Conservation (phyloP, 176 grass and related monocot species). For the Oryza rufipogon region DNA sequence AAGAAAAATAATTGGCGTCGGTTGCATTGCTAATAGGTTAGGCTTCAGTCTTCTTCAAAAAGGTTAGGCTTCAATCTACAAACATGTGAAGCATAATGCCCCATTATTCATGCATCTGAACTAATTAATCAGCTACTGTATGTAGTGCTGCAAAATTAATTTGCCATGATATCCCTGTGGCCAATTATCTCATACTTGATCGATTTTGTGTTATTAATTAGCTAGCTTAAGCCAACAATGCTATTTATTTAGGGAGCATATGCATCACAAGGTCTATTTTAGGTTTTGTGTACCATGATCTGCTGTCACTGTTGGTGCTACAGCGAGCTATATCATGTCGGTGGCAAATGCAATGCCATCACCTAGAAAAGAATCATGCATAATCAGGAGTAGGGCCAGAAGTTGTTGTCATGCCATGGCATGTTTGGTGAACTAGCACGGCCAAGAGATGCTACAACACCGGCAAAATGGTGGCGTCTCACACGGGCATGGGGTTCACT, state of each 20-base stretch:
- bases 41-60: not conserved
- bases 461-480: conserved; percentile 14
- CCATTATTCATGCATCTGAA: conserved; percentile 21
- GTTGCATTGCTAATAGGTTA: conserved; percentile 26
- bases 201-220: conserved; percentile 3
- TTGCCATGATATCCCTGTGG: conserved; percentile 21
- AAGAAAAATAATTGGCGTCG: conserved; percentile 6
- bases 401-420: conserved; percentile 43
- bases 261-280: conserved; percentile 47
- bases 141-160: not conserved
- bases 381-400: conserved; percentile 36
- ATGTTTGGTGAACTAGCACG: conserved; percentile 51
- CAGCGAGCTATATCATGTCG: conserved; percentile 27
- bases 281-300: conserved; percentile 44
- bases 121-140: conserved; percentile 27
- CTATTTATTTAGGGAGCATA: conserved; percentile 15
- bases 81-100: conserved; percentile 42
- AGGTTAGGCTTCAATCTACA: conserved; percentile 28
- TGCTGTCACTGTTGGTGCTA: conserved; percentile 34
- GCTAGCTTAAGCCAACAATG: not conserved
- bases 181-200: conserved; percentile 19
- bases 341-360: not conserved
- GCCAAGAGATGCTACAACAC: conserved; percentile 31
- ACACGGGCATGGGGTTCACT: conserved; percentile 13
- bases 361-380: not conserved